These are phyloP conservation scores for Pseudoperonospora humuli DNA, from an alignment of 352 stramenopile species.

Conservation along the genomic window DNA sequence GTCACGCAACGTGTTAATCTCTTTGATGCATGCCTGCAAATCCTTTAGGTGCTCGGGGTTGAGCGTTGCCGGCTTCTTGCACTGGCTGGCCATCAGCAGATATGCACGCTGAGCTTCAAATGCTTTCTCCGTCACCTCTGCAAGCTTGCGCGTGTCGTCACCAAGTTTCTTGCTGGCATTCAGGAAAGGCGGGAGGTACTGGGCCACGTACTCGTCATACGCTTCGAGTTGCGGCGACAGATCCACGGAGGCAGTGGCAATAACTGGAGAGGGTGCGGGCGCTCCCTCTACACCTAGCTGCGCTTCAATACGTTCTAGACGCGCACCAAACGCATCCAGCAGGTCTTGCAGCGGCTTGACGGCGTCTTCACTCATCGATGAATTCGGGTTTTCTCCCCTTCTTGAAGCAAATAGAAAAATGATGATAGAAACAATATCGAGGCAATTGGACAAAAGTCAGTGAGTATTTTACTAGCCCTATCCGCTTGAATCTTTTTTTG, in stretches of 20 bases:
- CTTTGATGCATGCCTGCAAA: slow-evolving; percentile 68
- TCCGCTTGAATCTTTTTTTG: too few species aligned
- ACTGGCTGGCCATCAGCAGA: slow-evolving; percentile 88
- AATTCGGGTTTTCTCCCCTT: too few species aligned
- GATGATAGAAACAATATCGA: too few species aligned
- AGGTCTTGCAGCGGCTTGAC: slow-evolving; percentile 79
- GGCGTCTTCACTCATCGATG: slow-evolving; percentile 39
- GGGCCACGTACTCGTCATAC: slow-evolving; percentile 87
- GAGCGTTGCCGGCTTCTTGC: slow-evolving; percentile 86
- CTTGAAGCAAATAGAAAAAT: too few species aligned
- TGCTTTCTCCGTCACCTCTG: slow-evolving; percentile 75
- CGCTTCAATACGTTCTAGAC: slow-evolving; percentile 72
- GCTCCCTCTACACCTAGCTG: slow-evolving; percentile 51
- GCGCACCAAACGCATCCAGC: slow-evolving; percentile 69
- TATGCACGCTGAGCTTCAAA: slow-evolving; percentile 89
- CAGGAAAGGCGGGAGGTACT: slow-evolving; percentile 81
- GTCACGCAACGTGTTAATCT: slow-evolving; percentile 71
- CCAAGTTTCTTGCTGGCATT: slow-evolving; percentile 68
- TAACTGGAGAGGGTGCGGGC: slow-evolving; percentile 3
- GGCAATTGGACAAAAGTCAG: too few species aligned
- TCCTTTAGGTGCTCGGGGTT: slow-evolving; percentile 68
- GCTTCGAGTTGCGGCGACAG: slow-evolving; percentile 69
- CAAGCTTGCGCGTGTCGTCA: slow-evolving; percentile 74
- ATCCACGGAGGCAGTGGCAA: slow-evolving; percentile 15
- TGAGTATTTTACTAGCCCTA: too few species aligned